These are phyloP conservation scores for Beauveria scarabaeidicola DNA, from an alignment of 2,329 filamentous ascomycete species.

Conservation along the genomic window DNA sequence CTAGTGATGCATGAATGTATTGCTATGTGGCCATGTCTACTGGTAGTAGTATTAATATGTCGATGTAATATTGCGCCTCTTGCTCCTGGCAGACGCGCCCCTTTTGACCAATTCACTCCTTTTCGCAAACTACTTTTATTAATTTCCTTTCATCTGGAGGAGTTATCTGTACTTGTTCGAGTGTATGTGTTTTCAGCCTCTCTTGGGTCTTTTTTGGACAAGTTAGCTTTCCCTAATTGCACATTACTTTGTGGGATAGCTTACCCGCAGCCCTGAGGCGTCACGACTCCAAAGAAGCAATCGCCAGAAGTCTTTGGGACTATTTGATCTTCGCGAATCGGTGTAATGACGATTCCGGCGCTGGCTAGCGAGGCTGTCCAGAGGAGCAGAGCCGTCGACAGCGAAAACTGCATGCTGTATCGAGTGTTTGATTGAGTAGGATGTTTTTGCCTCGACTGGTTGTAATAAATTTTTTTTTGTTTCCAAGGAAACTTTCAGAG, in stretches of 20 bases:
- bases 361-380: slow-evolving; percentile 37
- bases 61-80: neutral
- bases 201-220: neutral
- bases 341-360: slow-evolving; percentile 48
- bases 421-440: neutral
- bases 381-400: slow-evolving; percentile 29
- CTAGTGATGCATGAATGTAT: neutral
- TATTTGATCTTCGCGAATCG: slow-evolving; percentile 42
- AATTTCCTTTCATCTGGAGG: neutral
- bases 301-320: slow-evolving; percentile 39
- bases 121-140: too few relatives aligned
- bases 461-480: neutral
- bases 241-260: slow-evolving; percentile 18
- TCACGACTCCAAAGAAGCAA: slow-evolving; percentile 48
- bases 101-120: neutral
- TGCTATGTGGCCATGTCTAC: neutral
- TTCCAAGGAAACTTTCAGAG: neutral
- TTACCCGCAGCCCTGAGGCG: slow-evolving; percentile 50
- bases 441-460: neutral
- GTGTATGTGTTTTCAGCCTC: neutral
- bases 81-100: too few relatives aligned
- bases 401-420: neutral
- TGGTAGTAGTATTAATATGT: neutral
- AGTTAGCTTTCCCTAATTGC: slow-evolving; percentile 20
- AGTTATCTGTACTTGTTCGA: too few relatives aligned